Conservation (phyloP, 192 early-diverging fungal species). For the Linnemannia exigua region DNA sequence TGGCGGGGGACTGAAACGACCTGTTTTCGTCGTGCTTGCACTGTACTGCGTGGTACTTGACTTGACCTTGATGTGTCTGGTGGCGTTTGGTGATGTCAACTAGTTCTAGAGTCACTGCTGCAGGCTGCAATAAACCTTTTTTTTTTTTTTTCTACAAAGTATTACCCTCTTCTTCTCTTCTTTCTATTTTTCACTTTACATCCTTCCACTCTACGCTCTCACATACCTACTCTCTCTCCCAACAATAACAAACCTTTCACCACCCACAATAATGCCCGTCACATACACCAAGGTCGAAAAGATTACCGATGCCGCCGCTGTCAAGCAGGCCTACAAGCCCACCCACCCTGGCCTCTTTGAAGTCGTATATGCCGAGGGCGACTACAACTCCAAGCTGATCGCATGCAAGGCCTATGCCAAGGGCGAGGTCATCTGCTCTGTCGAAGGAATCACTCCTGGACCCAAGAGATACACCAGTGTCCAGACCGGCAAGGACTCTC, state of each 20-base stretch:
- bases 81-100: background rate
- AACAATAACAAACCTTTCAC: background rate
- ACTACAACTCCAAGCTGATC: constrained; percentile 64
- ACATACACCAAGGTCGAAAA: constrained; percentile 55
- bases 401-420: constrained; percentile 57
- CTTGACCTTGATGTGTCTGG: background rate
- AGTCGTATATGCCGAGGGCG: constrained; percentile 56
- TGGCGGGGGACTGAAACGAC: too few species aligned
- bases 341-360: constrained; percentile 61
- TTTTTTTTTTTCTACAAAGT: background rate
- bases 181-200: background rate
- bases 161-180: background rate
- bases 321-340: constrained; percentile 56
- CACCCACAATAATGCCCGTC: constrained; percentile 30
- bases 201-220: background rate
- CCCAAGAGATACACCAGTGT: constrained; percentile 67
- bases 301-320: constrained; percentile 51
- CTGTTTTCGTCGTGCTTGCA: too few species aligned
- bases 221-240: background rate
- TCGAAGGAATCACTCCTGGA: constrained; percentile 65
- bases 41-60: too few species aligned
- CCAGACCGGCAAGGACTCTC: constrained; percentile 61
- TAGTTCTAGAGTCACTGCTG: too few species aligned
- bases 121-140: background rate
- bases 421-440: constrained; percentile 56